These are phyloP conservation scores for Murraya koenigii DNA, from an alignment of 345 rosid genomes.

Conservation along the genomic window DNA sequence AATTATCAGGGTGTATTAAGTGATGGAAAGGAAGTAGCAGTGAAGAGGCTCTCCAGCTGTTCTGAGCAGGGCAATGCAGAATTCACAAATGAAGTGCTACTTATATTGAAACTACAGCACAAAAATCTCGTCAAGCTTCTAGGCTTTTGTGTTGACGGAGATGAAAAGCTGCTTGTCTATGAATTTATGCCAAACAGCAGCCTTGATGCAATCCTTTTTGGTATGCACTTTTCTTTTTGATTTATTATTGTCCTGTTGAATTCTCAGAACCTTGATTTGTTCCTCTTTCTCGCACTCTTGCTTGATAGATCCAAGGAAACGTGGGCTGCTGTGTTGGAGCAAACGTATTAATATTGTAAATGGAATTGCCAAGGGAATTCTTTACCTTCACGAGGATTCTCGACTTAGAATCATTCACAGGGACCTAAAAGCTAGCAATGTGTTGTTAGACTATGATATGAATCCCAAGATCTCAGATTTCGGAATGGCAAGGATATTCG, in stretches of 20 bases:
- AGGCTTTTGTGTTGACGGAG: slow-evolving; percentile 42
- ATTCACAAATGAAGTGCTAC: slow-evolving; percentile 37
- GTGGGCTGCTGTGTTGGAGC: slow-evolving; percentile 22
- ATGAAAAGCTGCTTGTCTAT: slow-evolving; percentile 45
- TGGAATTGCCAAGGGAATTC: slow-evolving; percentile 37
- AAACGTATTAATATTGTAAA: slow-evolving; percentile 17
- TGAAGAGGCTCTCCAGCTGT: slow-evolving; percentile 28
- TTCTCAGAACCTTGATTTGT: neutral
- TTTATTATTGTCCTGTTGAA: neutral
- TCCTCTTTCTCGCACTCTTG: neutral
- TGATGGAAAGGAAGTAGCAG: slow-evolving; percentile 51
- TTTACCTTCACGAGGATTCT: slow-evolving; percentile 54
- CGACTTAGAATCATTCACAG: slow-evolving; percentile 49
- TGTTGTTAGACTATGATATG: slow-evolving; percentile 45
- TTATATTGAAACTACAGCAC: slow-evolving; percentile 51
- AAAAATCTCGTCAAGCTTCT: slow-evolving; percentile 52
- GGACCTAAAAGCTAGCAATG: slow-evolving; percentile 60
- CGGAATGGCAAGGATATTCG: slow-evolving; percentile 51
- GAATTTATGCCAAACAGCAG: slow-evolving; percentile 61
- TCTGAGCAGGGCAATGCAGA: slow-evolving; percentile 36
- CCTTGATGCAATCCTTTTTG: slow-evolving; percentile 41
- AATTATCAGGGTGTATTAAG: slow-evolving; percentile 38
- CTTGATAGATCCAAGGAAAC: slow-evolving; percentile 22
- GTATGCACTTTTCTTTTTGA: slow-evolving; percentile 21
- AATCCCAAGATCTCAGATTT: slow-evolving; percentile 62